Base-by-base conservation (phyloP, 352 stramenopile species). In the Globisporangium parvum region DNA sequence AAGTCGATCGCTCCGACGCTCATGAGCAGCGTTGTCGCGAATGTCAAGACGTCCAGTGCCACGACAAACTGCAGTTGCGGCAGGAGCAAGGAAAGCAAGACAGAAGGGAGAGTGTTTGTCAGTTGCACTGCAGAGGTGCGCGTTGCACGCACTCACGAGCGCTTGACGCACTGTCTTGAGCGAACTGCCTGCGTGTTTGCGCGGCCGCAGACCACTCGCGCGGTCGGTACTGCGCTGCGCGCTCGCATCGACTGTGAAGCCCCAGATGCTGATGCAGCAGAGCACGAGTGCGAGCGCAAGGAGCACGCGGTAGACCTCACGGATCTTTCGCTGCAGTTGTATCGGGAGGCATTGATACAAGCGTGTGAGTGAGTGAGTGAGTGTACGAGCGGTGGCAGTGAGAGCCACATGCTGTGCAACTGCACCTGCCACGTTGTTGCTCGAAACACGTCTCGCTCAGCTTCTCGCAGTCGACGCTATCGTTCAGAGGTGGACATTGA, bases 11-110 rank as follows among this genome's bases (percentile, higher is more conserved):
- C 62, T 0, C 70, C 58, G 26, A 73, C 65, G 41, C 60, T 65
- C 53, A 80, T 62, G 21, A 85, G 59, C 58, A 80, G 63, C 37
- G 80, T 53, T 14, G 70, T 67, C 11, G 80, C 57, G 18, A 83
- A 41, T 31, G 77, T 47, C 47, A 85, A 31, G 28, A 73, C 31
- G 57, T 85, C 75, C 15, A 68, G 60, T 41, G 75, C 70, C 1
- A 85, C 60, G 1, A 80, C 50, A 53, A 85, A 85, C 75, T 85
- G 53, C 15, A 57, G 47, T 37, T 37, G 31, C 6, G 12, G 31
- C 31, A 37, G 31, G 10, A 37, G 31, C 31, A 37, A 37, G 6
- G 31, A 8, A 37, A 21, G 17, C 6, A 57, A 15, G n/a, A n/a
- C n/a, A 51, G 12, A 47, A 46, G 11, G 2, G 31, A 2, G 10